Evolutionary conservation across 768 basidiomycete genomes (phyloP).

Genomic region (Russula vinacea): DNA sequence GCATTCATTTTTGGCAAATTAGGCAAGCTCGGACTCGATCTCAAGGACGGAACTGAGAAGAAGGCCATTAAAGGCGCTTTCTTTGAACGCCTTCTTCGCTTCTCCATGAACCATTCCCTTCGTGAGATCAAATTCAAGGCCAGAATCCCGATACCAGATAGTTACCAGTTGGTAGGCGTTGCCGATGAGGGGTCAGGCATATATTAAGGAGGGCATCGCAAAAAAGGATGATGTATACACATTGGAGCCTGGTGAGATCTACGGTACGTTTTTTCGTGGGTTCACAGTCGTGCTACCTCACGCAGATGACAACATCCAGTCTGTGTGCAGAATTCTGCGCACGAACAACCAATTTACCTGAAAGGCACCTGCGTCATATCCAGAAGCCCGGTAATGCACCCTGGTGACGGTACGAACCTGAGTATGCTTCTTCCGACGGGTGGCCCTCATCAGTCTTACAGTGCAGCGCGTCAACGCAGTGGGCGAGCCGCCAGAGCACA

Average conservation of each 20-base stretch:
- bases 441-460: background rate
- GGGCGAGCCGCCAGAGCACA: conserved; percentile 31
- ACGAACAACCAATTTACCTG: conserved; percentile 7
- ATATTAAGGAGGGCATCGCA: background rate
- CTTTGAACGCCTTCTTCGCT: conserved; percentile 51
- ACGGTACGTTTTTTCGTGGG: conserved; percentile 3
- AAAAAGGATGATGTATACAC: conserved; percentile 8
- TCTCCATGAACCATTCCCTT: conserved; percentile 55
- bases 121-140: conserved; percentile 72
- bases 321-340: conserved; percentile 15
- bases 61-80: conserved; percentile 56
- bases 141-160: conserved; percentile 64
- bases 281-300: background rate
- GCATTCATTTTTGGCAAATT: conserved; percentile 49
- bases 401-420: conserved; percentile 34
- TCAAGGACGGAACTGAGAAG: conserved; percentile 39
- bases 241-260: conserved; percentile 4
- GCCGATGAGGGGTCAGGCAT: conserved; percentile 63
- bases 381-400: conserved; percentile 36
- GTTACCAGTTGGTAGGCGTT: conserved; percentile 70
- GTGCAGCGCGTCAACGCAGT: conserved; percentile 33
- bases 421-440: background rate
- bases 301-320: background rate
- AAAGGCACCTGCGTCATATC: conserved; percentile 29
- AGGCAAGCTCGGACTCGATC: conserved; percentile 45